Conservation (phyloP, 2,329 filamentous ascomycete genomes). For the Ceratocystiopsis minuta region DNA sequence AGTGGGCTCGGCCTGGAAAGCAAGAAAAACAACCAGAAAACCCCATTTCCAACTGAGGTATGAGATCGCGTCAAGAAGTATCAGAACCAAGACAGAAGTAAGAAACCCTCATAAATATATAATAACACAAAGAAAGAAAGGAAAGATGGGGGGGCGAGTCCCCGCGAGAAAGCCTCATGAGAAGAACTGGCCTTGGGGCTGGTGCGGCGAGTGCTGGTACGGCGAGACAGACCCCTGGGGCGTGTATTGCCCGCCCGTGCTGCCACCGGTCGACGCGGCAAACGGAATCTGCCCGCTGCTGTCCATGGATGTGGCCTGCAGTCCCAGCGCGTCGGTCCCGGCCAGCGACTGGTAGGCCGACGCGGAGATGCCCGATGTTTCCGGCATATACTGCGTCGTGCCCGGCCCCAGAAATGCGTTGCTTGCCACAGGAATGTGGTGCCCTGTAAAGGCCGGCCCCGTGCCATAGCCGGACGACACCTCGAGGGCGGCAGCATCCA, state of each 20-base stretch:
- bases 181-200: constrained; percentile 15
- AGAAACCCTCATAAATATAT: neutral
- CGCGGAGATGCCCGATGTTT: constrained; percentile 15
- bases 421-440: constrained; percentile 15
- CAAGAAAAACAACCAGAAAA: too few relatives aligned
- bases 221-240: constrained; percentile 25
- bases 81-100: neutral
- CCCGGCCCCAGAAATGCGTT: constrained; percentile 8
- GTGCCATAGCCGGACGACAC: constrained; percentile 6
- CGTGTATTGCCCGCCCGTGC: constrained; percentile 18
- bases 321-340: constrained; percentile 18
- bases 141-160: neutral
- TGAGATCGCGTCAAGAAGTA: neutral
- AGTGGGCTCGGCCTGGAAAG: too few relatives aligned
- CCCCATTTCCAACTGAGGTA: too few relatives aligned
- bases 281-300: too few relatives aligned
- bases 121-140: neutral
- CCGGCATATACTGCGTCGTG: constrained; percentile 15
- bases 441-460: constrained; percentile 11
- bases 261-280: too few relatives aligned
- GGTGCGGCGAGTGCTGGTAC: constrained; percentile 23
- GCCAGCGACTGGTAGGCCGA: constrained; percentile 16
- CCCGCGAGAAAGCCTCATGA: neutral
- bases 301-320: constrained; percentile 17
- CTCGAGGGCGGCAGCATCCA: constrained; percentile 8